Evolutionary conservation across 495 filamentous ascomycete genomes (phyloP).

Genomic region (Cudoniella acicularis): DNA sequence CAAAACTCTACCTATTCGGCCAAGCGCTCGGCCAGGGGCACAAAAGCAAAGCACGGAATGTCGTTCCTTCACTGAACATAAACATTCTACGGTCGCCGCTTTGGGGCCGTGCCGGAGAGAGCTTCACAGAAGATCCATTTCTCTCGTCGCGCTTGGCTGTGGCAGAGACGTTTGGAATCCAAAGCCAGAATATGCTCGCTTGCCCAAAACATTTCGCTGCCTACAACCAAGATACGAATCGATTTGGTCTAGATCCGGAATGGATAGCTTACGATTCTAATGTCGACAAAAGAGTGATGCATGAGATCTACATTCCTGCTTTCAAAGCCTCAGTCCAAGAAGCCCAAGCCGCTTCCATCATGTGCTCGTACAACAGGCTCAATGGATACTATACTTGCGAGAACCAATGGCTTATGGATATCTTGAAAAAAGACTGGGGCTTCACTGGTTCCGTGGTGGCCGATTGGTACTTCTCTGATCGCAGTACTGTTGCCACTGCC

Average conservation of each 20-base stretch:
- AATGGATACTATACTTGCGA: conserved; percentile 61
- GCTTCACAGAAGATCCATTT: neutral
- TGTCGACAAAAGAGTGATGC: conserved; percentile 64
- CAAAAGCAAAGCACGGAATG: neutral
- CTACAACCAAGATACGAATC: neutral
- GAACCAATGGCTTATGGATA: conserved; percentile 44
- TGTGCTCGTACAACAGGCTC: conserved; percentile 63
- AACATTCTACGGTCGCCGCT: neutral
- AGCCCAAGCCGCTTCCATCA: conserved; percentile 48
- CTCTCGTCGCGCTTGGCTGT: neutral
- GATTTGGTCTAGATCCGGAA: neutral
- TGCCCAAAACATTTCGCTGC: neutral
- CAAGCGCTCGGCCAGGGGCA: neutral
- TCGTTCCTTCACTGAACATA: neutral
- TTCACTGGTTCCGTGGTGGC: conserved; percentile 48
- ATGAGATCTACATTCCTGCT: conserved; percentile 68
- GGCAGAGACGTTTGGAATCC: neutral
- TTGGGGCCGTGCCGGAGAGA: neutral
- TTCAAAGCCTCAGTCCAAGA: conserved; percentile 49
- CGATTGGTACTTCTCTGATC: conserved; percentile 53
- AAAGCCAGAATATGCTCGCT: neutral
- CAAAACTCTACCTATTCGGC: neutral
- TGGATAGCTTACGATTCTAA: conserved; percentile 35
- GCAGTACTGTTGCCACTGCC: conserved; percentile 38
- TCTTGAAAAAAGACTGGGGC: conserved; percentile 46